Evolutionary conservation across 768 basidiomycete species (phyloP), one percentile per base, ranked within the genome.

Genomic region (Agrocybe pediades): DNA sequence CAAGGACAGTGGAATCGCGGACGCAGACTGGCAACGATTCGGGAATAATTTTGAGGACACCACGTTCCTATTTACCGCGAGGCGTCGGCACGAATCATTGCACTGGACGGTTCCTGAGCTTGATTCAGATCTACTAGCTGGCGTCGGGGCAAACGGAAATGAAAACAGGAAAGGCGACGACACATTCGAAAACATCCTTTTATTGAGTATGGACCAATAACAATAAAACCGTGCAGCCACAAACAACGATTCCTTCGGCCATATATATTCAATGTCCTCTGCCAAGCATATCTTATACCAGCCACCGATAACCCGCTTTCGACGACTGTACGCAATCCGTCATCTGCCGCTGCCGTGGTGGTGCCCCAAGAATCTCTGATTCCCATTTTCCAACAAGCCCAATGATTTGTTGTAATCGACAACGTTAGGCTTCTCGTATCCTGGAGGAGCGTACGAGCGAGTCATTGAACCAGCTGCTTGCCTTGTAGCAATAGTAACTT

Each of bases 101-200:
- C 33, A 46, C 1, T 90, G 87, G 88, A 54, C 46, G 0, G 65
- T 85, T 21, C 85, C 88, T 1, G 54, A 49, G 4, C 64, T 66
- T 0, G 87, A 92, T 61, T 49, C 58, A 2, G 82, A 84, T 41
- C 69, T 92, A 51, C 68, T 90, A 33, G 67, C 67, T 1, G 90
- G 87, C 0, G 71, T 80, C 6, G 85, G 85, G 9, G 81, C 83
- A 2, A 58, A 64, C 51, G 79, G 75, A 6, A 77, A 75, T 4
- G 25, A 60, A 13, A 24, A 57, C 3, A 68, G 67, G 23, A 88
- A 87, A 62, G 70, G 72, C 13, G 87, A 92, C 56, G 86, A 88
- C 46, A 83, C 81, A 6, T 91, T 91, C 53, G 88, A 92, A 65
- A 77, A 73, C n/a, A 61, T 91, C 20, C 67, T 92, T 23, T 60